These are phyloP conservation scores for Hypoxylon sp. DNA, from an alignment of 2,329 filamentous ascomycete species.

Conservation along the genomic window DNA sequence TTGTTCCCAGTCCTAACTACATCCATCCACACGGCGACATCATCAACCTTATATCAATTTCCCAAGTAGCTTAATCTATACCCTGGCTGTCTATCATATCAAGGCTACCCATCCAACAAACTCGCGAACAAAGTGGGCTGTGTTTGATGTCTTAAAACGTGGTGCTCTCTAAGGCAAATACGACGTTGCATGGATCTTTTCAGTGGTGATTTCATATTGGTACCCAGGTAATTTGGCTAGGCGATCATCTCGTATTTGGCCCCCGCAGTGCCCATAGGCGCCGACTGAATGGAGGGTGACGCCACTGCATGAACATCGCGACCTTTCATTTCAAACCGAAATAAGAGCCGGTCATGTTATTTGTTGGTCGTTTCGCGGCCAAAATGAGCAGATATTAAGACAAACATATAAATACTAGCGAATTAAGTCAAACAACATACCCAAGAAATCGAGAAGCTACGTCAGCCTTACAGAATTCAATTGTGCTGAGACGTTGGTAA, in stretches of 20 bases:
- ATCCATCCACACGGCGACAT: slow-evolving; percentile 6
- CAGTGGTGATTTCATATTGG: slow-evolving; percentile 11
- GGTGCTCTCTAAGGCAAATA: slow-evolving; percentile 25
- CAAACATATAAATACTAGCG: slow-evolving; percentile 7
- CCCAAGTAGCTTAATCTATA: neutral
- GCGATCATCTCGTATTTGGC: slow-evolving; percentile 44
- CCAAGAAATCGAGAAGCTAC: slow-evolving; percentile 3
- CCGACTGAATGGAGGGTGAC: slow-evolving; percentile 27
- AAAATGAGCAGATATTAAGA: slow-evolving; percentile 18
- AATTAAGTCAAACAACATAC: slow-evolving; percentile 9
- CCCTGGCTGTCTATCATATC: slow-evolving; percentile 15
- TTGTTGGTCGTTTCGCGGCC: slow-evolving; percentile 25
- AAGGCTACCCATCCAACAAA: neutral
- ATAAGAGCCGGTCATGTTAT: slow-evolving; percentile 20
- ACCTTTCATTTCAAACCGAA: slow-evolving; percentile 31
- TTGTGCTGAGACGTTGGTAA: slow-evolving; percentile 8
- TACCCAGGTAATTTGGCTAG: slow-evolving; percentile 27
- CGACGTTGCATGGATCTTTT: slow-evolving; percentile 34
- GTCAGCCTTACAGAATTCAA: neutral
- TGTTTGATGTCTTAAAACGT: slow-evolving; percentile 27
- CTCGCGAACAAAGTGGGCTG: slow-evolving; percentile 18
- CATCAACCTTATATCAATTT: slow-evolving; percentile 21
- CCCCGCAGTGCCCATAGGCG: slow-evolving; percentile 25
- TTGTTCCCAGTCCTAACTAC: neutral
- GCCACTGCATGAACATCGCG: slow-evolving; percentile 29